phyloP scores from a whole-genome alignment of 495 filamentous ascomycete species.

The Cercophora samala region DNA sequence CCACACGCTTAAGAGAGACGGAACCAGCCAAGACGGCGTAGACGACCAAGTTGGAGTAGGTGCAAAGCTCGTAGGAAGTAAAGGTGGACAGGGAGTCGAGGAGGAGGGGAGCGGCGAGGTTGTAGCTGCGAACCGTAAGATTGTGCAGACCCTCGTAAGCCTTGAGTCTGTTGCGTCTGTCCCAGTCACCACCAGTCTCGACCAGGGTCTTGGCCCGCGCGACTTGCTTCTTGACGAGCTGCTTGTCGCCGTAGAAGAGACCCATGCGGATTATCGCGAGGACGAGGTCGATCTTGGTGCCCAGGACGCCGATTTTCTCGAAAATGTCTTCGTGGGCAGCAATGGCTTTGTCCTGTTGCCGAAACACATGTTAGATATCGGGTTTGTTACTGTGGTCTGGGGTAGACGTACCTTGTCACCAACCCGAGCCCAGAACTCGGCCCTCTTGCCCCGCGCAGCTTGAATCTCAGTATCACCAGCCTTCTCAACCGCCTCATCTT shows the following conservation, averaged over 20 bases:
- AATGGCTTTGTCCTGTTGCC: conserved; percentile 79
- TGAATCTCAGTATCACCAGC: conserved; percentile 94
- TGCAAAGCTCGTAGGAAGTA: conserved; percentile 96
- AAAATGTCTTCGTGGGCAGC: conserved; percentile 86
- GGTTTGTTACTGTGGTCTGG: background rate
- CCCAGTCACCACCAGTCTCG: conserved; percentile 95
- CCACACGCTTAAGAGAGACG: conserved; percentile 88
- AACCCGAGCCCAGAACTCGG: conserved; percentile 90
- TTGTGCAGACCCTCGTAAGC: conserved; percentile 95
- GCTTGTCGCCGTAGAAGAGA: conserved; percentile 89
- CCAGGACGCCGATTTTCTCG: conserved; percentile 89
- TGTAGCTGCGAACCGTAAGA: conserved; percentile 86
- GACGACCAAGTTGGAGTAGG: conserved; percentile 87
- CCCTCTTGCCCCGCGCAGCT: conserved; percentile 87
- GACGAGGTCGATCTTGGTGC: conserved; percentile 94
- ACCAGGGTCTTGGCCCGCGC: conserved; percentile 86
- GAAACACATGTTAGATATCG: conserved; percentile 6
- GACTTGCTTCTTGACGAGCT: conserved; percentile 87
- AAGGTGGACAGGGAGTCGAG: conserved; percentile 98
- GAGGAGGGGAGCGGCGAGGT: conserved; percentile 82
- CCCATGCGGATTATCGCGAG: conserved; percentile 93
- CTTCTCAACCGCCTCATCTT: conserved; percentile 90
- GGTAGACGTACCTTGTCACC: conserved; percentile 78
- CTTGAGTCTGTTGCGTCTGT: conserved; percentile 94
- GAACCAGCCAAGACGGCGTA: conserved; percentile 95